Evolutionary conservation across 1,284 basidiomycete species (phyloP), one percentile per base, ranked within the genome.

Genomic region (Chondrostereum purpureum): DNA sequence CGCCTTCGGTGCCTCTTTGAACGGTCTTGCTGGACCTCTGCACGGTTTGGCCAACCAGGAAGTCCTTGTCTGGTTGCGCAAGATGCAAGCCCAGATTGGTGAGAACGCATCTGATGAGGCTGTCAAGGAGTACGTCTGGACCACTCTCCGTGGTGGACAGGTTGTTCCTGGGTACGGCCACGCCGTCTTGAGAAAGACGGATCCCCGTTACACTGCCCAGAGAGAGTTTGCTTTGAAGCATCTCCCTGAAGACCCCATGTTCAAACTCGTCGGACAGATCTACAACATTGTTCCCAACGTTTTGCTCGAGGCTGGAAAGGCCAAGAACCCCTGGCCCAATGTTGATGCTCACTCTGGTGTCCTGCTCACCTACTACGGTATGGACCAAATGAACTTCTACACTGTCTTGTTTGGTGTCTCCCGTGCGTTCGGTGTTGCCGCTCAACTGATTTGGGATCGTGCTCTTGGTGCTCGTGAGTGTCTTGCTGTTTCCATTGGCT

Each of bases 41-140:
- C 95, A 99, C 73, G 94, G 89, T 63, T 85, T 97, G 45, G 92
- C 92, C 41, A 97, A 96, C 77, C 92, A 97, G 70, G 93, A 97
- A 68, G 92, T 95, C 23, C 77, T 97, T 50, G 58, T 87, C 55
- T 93, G 91, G 90, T 69, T 92, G 53, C 80, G 81, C 64, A 90
- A 88, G 74, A 93, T 96, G 90, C 86, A 91, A 64, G 59, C 72
- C 47, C 77, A 85, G 69, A 80, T 95, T 53, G 92, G 93, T 48
- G 80, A 86, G 59, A 75, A 83, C 55, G 80, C 90, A 20, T 77
- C 78, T 33, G 88, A 93, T 58, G 89, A 92, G 51, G 81, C 86
- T 41, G 87, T 97, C 58, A 86, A 83, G 66, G 83, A 95, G 62
- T 94, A 94, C 65, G 86, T 95, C 58, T 95, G 92, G 92, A 78